phyloP scores from a whole-genome alignment of 768 basidiomycete species.

The Boletus sensibilis region DNA sequence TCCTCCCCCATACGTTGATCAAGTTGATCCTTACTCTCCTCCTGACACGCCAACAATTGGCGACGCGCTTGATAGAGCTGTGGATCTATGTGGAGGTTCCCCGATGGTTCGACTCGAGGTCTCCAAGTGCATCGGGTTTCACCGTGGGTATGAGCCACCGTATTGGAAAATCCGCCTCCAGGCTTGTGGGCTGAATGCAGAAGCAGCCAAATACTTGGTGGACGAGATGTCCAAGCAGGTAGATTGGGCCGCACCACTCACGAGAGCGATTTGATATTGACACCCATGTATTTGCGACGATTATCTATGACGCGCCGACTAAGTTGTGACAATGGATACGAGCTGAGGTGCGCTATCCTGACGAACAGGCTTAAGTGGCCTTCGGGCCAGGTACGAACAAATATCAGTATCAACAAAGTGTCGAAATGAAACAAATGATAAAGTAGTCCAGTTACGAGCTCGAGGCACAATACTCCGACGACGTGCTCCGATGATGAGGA shows the following conservation, averaged over 20 bases:
- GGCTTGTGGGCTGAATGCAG: conserved; percentile 19
- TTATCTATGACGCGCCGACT: not conserved
- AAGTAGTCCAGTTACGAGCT: too few relatives aligned
- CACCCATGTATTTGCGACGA: not conserved
- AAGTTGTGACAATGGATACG: too few relatives aligned
- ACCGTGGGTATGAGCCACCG: conserved; percentile 26
- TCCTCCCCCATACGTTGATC: conserved; percentile 19
- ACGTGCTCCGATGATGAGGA: too few relatives aligned
- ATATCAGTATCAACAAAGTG: too few relatives aligned
- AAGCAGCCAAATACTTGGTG: conserved; percentile 18
- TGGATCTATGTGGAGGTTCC: conserved; percentile 18
- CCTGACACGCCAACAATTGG: conserved; percentile 13
- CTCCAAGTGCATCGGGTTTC: conserved; percentile 23
- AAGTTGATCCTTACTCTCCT: conserved; percentile 1
- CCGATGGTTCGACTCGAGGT: conserved; percentile 21
- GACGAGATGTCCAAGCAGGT: conserved; percentile 29
- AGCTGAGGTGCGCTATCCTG: too few relatives aligned
- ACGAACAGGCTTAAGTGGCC: too few relatives aligned
- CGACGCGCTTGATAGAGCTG: conserved; percentile 21
- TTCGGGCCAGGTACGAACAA: too few relatives aligned
- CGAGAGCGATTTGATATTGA: conserved; percentile 1
- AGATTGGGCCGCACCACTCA: conserved; percentile 13
- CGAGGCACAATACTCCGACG: not conserved
- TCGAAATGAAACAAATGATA: not conserved
- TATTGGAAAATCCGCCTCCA: conserved; percentile 29